These are phyloP conservation scores for Grosmannia clavigera DNA, from an alignment of 2,329 filamentous ascomycete species.

Conservation along the genomic window DNA sequence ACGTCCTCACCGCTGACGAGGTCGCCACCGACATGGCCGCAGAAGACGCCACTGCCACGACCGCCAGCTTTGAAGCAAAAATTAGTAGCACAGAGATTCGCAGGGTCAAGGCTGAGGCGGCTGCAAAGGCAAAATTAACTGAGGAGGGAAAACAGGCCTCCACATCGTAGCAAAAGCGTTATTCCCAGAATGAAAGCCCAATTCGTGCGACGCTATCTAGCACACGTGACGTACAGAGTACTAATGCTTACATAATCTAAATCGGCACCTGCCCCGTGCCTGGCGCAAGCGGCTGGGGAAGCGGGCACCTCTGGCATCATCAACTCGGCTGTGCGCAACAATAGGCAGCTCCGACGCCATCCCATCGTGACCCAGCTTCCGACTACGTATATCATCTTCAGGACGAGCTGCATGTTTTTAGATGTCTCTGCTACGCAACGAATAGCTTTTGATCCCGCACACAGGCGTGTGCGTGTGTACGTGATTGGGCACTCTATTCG, in stretches of 20 bases:
- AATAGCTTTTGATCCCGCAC: background rate
- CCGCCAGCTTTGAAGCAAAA: constrained; percentile 62
- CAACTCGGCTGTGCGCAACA: background rate
- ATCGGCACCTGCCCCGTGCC: background rate
- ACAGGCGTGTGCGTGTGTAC: background rate
- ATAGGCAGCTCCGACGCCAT: background rate
- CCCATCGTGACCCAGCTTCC: background rate
- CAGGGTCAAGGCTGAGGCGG: constrained; percentile 27
- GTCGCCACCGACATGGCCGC: constrained; percentile 28
- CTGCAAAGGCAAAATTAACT: background rate
- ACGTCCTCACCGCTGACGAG: constrained; percentile 64
- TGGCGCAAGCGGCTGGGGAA: background rate
- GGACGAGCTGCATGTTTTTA: background rate
- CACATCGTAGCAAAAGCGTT: no score
- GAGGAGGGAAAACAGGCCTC: background rate
- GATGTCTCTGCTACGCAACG: background rate
- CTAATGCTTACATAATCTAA: background rate
- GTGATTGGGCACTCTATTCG: background rate
- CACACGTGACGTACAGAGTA: background rate
- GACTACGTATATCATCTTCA: background rate
- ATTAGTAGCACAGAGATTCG: constrained; percentile 86
- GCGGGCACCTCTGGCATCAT: background rate
- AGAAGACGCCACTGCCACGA: constrained; percentile 19
- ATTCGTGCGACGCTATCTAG: no score
- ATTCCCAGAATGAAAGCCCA: no score